Base-by-base conservation (phyloP, 257 asterid genomes). In the Solanum commersonii region DNA sequence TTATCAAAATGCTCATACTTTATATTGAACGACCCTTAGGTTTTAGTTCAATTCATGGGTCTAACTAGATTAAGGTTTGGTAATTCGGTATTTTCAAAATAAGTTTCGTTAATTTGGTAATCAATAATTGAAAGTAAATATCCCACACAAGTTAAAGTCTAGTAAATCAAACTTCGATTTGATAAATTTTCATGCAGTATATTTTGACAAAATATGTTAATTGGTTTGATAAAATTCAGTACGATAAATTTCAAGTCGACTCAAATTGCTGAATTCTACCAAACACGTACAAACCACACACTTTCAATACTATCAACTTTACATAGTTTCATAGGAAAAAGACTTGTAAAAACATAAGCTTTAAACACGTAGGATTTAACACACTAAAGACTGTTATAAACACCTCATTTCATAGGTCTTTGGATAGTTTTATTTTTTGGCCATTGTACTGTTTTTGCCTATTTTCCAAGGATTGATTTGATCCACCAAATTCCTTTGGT, bases 401-500 rank as follows among this genome's bases (percentile, higher is more conserved):
- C 85, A 79, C 8, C 10, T 78, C 37, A 42, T 42, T 77, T 38
- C 13, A 78, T 6, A 14, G 38, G 35, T 79, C 16, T 44, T 46
- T 81, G 35, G 40, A 33, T 29, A 27, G 25, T 27, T 79, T 16
- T 46, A 18, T 27, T 44, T 12, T 12, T 14, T 31, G 13, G 20
- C 68, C 68, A 46, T 29, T 46, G 27, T 27, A 81, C 85, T 81
- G 67, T 12, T 3, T 25, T 46, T 46, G 40, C 35, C 84, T 86
- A 95, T 83, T 91, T 96, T 25, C 95, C 98, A 4, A 95, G 89
- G n/a, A 97, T 25, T 78, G 98, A 97, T 89, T 97, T 97, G 34
- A 97, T 31, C 98, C 98, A 96, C 99, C 98, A 96, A 38, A 94
- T 60, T 8, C 98, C 98, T 88, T 92, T 94, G 10, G 87, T 90